Evolutionary conservation across 1,284 basidiomycete genomes (phyloP), one percentile per base, ranked within the genome.

Genomic region (Caloboletus firmus): DNA sequence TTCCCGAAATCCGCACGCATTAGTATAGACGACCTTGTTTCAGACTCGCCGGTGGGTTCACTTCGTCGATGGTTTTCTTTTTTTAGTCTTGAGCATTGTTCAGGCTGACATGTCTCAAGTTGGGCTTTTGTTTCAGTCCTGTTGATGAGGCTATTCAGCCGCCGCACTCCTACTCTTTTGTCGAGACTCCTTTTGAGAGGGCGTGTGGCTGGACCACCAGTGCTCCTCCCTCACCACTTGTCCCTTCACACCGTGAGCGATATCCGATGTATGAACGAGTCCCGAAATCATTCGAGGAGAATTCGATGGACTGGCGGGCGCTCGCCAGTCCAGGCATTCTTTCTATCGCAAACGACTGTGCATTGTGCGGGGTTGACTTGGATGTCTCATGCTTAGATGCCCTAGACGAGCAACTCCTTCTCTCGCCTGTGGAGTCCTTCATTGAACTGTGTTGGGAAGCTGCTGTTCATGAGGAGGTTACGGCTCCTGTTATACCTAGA

Each of bases 1-100:
- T 70, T 71, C 36, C 70, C 69, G 15, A 71, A 62, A 47, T 72
- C 70, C 18, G 66, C 62, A 49, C 59, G 62, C 53, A 68, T 70
- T 11, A 71, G 66, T 44, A 52, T 67, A 30, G 67, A 69, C 36
- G 67, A 69, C 53, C 51, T 67, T 50, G 63, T 59, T 51, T 56
- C 70, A 39, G 66, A 65, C 41, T 59, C 67, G 0, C 66, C 64
- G 39, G 67, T 69, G 51, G 1, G 69, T 59, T 18, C 15, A 0
- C 11, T 20, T 31, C 24, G 2, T 31, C 31, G 31, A 40, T 28
- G n/a, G 24, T 7, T 1, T 22, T 12, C 1, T 31, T 15, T 20
- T n/a, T n/a, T n/a, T n/a, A n/a, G 13, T 31, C 30, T 11, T 24
- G 5, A 32, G 9, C 24, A 8, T 49, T 54, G 36, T 56, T 36